A percentile compares a stretch with the other conserved stretches of the same genome.
Conservation (phyloP, 768 basidiomycete species). For the Termitomyces sp. region DNA sequence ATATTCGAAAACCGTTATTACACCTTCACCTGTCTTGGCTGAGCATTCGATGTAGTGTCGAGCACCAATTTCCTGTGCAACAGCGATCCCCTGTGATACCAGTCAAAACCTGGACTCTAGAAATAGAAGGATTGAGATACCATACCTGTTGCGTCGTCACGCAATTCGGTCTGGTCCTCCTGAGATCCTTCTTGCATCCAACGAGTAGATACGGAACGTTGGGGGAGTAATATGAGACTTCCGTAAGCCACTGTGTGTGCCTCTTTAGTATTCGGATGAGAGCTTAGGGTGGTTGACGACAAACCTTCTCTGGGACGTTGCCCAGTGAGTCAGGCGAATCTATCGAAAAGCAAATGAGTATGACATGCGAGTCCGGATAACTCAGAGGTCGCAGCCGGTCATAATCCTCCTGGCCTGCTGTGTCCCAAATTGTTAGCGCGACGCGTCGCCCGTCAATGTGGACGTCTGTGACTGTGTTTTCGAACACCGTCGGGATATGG, state of each 20-base stretch:
- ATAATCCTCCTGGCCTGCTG: slow-evolving; percentile 98
- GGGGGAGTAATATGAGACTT: slow-evolving; percentile 95
- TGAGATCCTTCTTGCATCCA: slow-evolving; percentile 97
- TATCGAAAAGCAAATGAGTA: slow-evolving; percentile 97
- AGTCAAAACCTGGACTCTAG: neutral
- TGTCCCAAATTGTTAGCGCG: slow-evolving; percentile 99
- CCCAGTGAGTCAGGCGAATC: slow-evolving; percentile 97
- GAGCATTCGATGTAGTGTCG: slow-evolving; percentile 97
- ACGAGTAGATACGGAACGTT: slow-evolving; percentile 94
- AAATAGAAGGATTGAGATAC: neutral
- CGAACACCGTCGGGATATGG: slow-evolving; percentile 98
- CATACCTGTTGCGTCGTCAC: slow-evolving; percentile 87
- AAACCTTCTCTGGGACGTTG: slow-evolving; percentile 99
- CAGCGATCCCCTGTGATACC: slow-evolving; percentile 71
- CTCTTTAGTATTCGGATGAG: neutral
- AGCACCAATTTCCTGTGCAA: slow-evolving; percentile 93
- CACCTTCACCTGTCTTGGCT: slow-evolving; percentile 92
- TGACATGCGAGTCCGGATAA: slow-evolving; percentile 99
- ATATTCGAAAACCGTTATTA: slow-evolving; percentile 95
- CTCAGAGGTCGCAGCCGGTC: slow-evolving; percentile 96
- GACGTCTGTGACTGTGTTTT: slow-evolving; percentile 99
- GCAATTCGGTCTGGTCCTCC: slow-evolving; percentile 88
- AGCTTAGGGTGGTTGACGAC: neutral
- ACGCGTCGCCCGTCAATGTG: slow-evolving; percentile 98
- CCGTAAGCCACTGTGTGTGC: slow-evolving; percentile 83